These are phyloP conservation scores for Sarcocystis neurona DNA, from an alignment of 169 alveolate species.

Conservation along the genomic window DNA sequence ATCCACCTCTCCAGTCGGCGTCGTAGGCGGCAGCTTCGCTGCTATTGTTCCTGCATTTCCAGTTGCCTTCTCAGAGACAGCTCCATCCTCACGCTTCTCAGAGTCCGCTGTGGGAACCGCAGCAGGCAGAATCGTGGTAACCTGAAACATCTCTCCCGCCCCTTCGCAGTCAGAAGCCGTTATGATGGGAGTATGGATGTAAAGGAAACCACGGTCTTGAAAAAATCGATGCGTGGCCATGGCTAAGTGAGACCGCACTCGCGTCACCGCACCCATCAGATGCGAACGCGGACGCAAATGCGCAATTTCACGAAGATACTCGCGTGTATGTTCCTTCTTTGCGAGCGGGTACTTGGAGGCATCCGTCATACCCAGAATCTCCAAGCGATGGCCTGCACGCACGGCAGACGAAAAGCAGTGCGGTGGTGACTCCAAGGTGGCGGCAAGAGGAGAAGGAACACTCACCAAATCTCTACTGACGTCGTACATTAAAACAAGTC, in stretches of 20 bases:
- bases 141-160: conserved; percentile 99
- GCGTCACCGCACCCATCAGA: conserved; percentile 90
- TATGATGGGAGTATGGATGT: conserved; percentile 97
- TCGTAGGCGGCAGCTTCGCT: not conserved
- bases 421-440: too few relatives aligned
- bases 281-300: conserved; percentile 97
- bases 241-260: conserved; percentile 93
- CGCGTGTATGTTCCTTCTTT: conserved; percentile 91
- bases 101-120: conserved; percentile 72
- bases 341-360: conserved; percentile 94
- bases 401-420: conserved; percentile 71
- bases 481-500: too few relatives aligned
- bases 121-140: conserved; percentile 87
- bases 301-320: conserved; percentile 89
- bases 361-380: conserved; percentile 85
- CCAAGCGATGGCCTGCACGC: conserved; percentile 68
- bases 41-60: conserved; percentile 15
- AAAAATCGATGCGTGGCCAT: conserved; percentile 95
- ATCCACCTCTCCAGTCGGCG: conserved; percentile 49
- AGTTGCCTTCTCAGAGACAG: conserved; percentile 12
- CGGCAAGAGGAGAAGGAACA: too few relatives aligned
- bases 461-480: too few relatives aligned
- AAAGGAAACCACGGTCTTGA: conserved; percentile 92
- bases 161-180: conserved; percentile 99
- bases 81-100: conserved; percentile 49